phyloP scores from a whole-genome alignment of 2,329 filamentous ascomycete species.

The Incumbomyces lentus region DNA sequence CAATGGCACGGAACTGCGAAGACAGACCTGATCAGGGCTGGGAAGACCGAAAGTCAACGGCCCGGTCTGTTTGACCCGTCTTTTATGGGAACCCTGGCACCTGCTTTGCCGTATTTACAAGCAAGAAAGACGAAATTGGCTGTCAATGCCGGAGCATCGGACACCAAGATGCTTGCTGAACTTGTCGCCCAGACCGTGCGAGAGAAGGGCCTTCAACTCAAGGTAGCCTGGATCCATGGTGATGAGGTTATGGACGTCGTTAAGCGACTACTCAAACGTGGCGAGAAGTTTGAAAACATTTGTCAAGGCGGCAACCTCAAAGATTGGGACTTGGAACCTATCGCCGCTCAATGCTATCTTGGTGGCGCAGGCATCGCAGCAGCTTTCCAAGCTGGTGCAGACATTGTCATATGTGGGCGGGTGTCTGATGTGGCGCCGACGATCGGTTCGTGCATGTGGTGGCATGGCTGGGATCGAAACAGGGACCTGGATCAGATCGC shows the following conservation, averaged over 20 bases:
- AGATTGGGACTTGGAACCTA: slow-evolving; percentile 19
- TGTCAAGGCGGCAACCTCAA: slow-evolving; percentile 6
- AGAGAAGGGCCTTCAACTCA: slow-evolving; percentile 22
- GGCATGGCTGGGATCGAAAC: slow-evolving; percentile 38
- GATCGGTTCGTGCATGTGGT: slow-evolving; percentile 46
- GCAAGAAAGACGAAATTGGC: slow-evolving; percentile 28
- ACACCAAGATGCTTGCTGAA: slow-evolving; percentile 23
- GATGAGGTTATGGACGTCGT: slow-evolving; percentile 30
- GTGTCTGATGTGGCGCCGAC: slow-evolving; percentile 42
- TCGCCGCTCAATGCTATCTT: slow-evolving; percentile 22
- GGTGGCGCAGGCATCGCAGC: slow-evolving; percentile 25
- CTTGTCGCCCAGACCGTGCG: slow-evolving; percentile 23
- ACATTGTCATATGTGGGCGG: slow-evolving; percentile 32
- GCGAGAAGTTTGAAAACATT: slow-evolving; percentile 22
- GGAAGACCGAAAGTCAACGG: slow-evolving; percentile 17
- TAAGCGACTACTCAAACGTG: slow-evolving; percentile 16
- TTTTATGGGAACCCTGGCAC: slow-evolving; percentile 28
- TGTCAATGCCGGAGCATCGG: slow-evolving; percentile 33
- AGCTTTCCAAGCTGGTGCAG: slow-evolving; percentile 24
- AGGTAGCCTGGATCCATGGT: slow-evolving; percentile 31
- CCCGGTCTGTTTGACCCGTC: slow-evolving; percentile 21
- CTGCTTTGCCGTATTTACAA: slow-evolving; percentile 29
- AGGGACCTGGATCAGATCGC: slow-evolving; percentile 42
- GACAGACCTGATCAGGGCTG: not conserved
- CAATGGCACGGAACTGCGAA: slow-evolving; percentile 14